These are phyloP conservation scores for Nothophytophthora sp. DNA, from an alignment of 352 stramenopile genomes.

Conservation along the genomic window DNA sequence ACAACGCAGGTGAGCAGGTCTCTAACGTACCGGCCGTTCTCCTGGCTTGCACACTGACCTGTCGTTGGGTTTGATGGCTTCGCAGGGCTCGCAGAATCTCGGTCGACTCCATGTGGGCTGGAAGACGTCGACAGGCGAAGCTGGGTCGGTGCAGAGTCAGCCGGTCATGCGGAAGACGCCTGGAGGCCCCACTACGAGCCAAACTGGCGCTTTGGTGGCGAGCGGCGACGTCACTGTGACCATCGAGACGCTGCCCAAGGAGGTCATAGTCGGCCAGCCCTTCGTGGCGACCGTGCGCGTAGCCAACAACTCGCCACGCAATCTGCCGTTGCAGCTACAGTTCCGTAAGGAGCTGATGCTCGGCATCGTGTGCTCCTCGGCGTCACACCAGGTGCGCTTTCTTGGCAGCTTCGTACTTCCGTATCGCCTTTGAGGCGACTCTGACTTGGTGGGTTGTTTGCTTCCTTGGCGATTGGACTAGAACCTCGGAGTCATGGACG, in stretches of 20 bases:
- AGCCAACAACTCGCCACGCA: slow-evolving; percentile 68
- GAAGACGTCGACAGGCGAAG: slow-evolving; percentile 83
- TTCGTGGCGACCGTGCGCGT: slow-evolving; percentile 59
- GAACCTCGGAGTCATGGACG: slow-evolving; percentile 66
- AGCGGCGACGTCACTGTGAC: slow-evolving; percentile 43
- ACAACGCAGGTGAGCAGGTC: slow-evolving; percentile 43
- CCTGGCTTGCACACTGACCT: background rate
- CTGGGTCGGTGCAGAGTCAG: slow-evolving; percentile 80
- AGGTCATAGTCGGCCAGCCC: slow-evolving; percentile 47
- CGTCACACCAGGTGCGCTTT: slow-evolving; percentile 70
- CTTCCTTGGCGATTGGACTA: slow-evolving; percentile 13
- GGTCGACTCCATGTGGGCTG: slow-evolving; percentile 80
- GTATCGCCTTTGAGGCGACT: too few relatives aligned
- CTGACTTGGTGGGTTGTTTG: background rate
- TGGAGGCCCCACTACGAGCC: slow-evolving; percentile 2
- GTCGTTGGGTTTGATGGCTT: background rate
- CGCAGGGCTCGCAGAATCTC: slow-evolving; percentile 62
- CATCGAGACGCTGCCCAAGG: slow-evolving; percentile 46
- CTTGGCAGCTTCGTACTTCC: background rate
- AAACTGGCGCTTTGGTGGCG: slow-evolving; percentile 13
- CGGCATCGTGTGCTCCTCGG: slow-evolving; percentile 70
- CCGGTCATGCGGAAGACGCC: slow-evolving; percentile 64
- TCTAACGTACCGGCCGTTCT: too few relatives aligned
- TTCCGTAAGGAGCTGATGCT: slow-evolving; percentile 71
- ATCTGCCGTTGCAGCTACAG: slow-evolving; percentile 71